Evolutionary conservation across 805 yeast genomes (phyloP).

Genomic region (Suhomyces tanzawaensis): DNA sequence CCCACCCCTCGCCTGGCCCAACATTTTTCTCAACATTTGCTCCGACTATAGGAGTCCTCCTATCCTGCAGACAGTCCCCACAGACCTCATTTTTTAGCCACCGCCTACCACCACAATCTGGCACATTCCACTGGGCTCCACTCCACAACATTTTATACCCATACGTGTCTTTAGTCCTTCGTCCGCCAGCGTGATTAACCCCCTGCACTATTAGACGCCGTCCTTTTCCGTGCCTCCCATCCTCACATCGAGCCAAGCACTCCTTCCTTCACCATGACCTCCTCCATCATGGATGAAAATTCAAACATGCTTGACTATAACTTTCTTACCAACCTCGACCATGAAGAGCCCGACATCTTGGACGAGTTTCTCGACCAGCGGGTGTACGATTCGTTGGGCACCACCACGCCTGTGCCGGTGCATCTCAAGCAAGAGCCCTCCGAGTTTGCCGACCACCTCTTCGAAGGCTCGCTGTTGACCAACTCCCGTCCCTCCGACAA

Average conservation of each 20-base stretch:
- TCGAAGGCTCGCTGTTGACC: neutral
- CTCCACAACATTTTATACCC: neutral
- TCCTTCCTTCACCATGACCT: conserved; percentile 15
- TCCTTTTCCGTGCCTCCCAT: neutral
- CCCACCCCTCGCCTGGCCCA: neutral
- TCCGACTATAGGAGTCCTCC: neutral
- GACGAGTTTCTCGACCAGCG: conserved; percentile 58
- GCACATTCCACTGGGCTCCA: neutral
- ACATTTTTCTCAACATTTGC: neutral
- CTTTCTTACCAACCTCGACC: conserved; percentile 17
- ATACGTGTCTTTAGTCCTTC: neutral
- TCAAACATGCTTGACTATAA: conserved; percentile 19
- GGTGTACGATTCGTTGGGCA: conserved; percentile 39
- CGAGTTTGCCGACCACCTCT: conserved; percentile 12
- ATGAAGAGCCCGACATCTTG: conserved; percentile 47
- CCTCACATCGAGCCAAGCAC: neutral
- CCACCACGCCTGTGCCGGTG: conserved; percentile 17
- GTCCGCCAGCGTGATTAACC: too few relatives aligned
- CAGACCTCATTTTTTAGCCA: neutral
- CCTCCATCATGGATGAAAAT: conserved; percentile 22
- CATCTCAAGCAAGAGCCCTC: conserved; percentile 16
- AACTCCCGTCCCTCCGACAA: neutral
- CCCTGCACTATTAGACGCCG: too few relatives aligned
- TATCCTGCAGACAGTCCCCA: neutral
- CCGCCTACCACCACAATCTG: neutral